Percentiles rank a stretch among this genome's conserved stretches.
phyloP scores from a whole-genome alignment of 768 basidiomycete species.

The Hygrophoropsis aurantiaca region DNA sequence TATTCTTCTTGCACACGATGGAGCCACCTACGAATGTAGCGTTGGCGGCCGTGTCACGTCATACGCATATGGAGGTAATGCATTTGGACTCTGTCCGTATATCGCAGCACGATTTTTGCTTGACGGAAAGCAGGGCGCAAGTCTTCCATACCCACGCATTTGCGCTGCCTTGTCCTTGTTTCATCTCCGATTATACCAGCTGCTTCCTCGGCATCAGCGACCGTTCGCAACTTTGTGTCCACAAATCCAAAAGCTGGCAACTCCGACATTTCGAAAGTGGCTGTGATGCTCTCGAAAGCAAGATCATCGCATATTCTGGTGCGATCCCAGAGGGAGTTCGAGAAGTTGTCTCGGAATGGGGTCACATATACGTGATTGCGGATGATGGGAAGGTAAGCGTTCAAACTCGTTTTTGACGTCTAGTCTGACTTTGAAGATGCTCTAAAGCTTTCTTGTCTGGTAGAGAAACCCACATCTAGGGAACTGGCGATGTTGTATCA shows the following conservation, averaged over 20 bases:
- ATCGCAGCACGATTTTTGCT: neutral
- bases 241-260: conserved; percentile 41
- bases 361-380: conserved; percentile 73
- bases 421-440: neutral
- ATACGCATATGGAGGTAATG: conserved; percentile 87
- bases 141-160: conserved; percentile 69
- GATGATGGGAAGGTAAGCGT: too few relatives aligned
- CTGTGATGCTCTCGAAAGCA: conserved; percentile 92
- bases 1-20: conserved; percentile 85
- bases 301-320: conserved; percentile 81
- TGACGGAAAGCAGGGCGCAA: conserved; percentile 59
- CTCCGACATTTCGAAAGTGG: conserved; percentile 73
- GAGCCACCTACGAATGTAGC: conserved; percentile 86
- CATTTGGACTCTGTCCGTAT: neutral
- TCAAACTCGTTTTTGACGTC: too few relatives aligned
- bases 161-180: conserved; percentile 87
- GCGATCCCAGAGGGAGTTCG: conserved; percentile 82
- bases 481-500: conserved; percentile 87
- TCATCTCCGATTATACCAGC: conserved; percentile 80
- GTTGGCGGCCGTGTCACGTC: conserved; percentile 80
- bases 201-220: conserved; percentile 59
- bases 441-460: conserved; percentile 58
- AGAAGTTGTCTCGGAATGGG: conserved; percentile 81
- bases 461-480: conserved; percentile 78
- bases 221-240: conserved; percentile 72